Evolutionary conservation across 2,329 filamentous ascomycete species (phyloP), one percentile per base, ranked within the genome.

Genomic region (Berkeleyomyces basicola): DNA sequence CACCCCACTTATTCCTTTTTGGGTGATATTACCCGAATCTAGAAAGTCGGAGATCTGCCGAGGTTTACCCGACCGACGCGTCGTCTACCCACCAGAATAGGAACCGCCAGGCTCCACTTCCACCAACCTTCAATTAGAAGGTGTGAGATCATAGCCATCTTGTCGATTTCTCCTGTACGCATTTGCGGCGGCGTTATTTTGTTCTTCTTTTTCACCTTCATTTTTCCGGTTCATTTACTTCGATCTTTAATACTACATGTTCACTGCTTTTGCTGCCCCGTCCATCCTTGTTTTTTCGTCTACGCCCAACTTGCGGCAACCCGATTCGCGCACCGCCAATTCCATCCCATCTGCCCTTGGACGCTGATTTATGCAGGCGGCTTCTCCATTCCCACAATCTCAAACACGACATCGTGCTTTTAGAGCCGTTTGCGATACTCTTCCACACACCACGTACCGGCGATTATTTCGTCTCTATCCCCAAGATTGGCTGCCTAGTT

Each of bases 1-100:
- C 63, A 59, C 63, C 59, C 63, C 63, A 64, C 2, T 33, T 11
- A 33, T 39, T 60, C 33, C 33, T n/a, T 57, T 43, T 36, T 40
- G 47, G 1, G 33, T 42, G 14, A 11, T n/a, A 14, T 37, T 33
- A 11, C 47, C 31, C 33, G 36, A 16, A 53, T 3, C 49, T n/a
- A n/a, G 2, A 53, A 46, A 3, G 5, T n/a, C 11, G 16, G 16
- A n/a, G 49, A n/a, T 14, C 9, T 37, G 49, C 49, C 49, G 49
- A 2, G 36, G 49, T 53, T 53, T 53, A 53, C 49, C 49, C 49
- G 49, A 7, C 36, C 14, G 33, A 53, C 49, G 49, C 49, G 49
- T 53, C 49, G 49, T 37, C 36, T 33, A 36, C 33, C 11, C n/a
- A 11, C 42, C 37, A 5, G 7, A 53, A 53, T 23, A 33, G 49